phyloP scores from a whole-genome alignment of 2,329 filamentous ascomycete genomes.

The Gyromitra esculenta region DNA sequence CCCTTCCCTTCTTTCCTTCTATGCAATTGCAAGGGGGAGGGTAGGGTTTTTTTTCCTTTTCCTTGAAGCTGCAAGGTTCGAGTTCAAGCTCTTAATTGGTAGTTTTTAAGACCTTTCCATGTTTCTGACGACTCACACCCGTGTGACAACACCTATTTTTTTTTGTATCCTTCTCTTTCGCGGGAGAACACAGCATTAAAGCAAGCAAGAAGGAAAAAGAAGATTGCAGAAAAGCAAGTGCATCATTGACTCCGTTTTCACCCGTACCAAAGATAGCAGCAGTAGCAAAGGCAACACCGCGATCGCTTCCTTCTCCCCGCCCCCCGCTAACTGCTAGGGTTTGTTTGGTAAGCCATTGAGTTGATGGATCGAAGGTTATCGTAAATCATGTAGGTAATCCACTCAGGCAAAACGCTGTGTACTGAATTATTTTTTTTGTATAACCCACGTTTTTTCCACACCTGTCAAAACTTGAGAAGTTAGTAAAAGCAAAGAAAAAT shows the following conservation, averaged over 20 bases:
- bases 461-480: conserved; percentile 22
- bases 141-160: conserved; percentile 32
- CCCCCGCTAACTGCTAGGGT: background rate
- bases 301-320: conserved; percentile 1
- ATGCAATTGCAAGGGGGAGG: conserved; percentile 6
- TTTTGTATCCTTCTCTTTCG: conserved; percentile 19
- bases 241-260: conserved; percentile 48
- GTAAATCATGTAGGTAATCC: conserved; percentile 9
- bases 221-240: conserved; percentile 9
- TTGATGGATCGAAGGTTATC: conserved; percentile 36
- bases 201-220: background rate
- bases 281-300: conserved; percentile 23
- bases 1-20: conserved; percentile 18
- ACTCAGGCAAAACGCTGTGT: conserved; percentile 18
- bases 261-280: conserved; percentile 27
- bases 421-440: background rate
- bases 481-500: conserved; percentile 13
- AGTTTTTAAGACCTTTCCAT: conserved; percentile 16
- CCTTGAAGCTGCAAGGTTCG: conserved; percentile 8
- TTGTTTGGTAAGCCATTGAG: conserved; percentile 8
- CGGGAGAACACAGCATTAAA: conserved; percentile 36
- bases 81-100: conserved; percentile 34
- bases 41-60: conserved; percentile 8
- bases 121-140: conserved; percentile 26
- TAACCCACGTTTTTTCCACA: conserved; percentile 12